phyloP scores from a whole-genome alignment of 164 flowering plant species.

The Vitis amurensis region DNA sequence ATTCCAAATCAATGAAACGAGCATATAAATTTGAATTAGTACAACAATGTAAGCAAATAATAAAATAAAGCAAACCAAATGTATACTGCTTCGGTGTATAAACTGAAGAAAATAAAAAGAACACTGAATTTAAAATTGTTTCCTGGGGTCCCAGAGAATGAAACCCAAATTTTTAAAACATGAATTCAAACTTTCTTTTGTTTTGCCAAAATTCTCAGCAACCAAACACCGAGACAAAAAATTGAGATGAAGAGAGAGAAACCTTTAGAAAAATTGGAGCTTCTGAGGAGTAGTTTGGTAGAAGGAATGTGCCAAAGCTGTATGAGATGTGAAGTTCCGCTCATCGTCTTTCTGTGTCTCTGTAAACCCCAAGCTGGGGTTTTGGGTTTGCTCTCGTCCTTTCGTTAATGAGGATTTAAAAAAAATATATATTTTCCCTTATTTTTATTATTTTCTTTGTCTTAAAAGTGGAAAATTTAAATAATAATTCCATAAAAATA shows the following conservation, averaged over 20 bases:
- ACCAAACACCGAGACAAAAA: not conserved
- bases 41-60: not conserved
- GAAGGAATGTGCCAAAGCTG: conserved; percentile 49
- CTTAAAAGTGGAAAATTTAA: too few relatives aligned
- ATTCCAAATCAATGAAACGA: not conserved
- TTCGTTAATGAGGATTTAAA: too few relatives aligned
- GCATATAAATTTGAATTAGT: not conserved
- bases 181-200: not conserved
- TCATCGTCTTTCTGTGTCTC: conserved; percentile 20
- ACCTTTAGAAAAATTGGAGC: conserved; percentile 32
- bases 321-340: conserved; percentile 31
- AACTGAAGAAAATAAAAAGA: too few relatives aligned
- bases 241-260: not conserved
- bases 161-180: not conserved
- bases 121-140: too few relatives aligned
- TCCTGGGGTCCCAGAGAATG: not conserved
- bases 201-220: not conserved
- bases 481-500: too few relatives aligned
- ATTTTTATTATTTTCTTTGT: too few relatives aligned
- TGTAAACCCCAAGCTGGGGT: too few relatives aligned
- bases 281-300: conserved; percentile 23
- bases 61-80: too few relatives aligned
- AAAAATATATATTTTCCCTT: too few relatives aligned
- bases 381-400: too few relatives aligned
- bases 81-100: too few relatives aligned